Base-by-base conservation (phyloP, 177 flowering plant genomes). In the Vitis hybrid region DNA sequence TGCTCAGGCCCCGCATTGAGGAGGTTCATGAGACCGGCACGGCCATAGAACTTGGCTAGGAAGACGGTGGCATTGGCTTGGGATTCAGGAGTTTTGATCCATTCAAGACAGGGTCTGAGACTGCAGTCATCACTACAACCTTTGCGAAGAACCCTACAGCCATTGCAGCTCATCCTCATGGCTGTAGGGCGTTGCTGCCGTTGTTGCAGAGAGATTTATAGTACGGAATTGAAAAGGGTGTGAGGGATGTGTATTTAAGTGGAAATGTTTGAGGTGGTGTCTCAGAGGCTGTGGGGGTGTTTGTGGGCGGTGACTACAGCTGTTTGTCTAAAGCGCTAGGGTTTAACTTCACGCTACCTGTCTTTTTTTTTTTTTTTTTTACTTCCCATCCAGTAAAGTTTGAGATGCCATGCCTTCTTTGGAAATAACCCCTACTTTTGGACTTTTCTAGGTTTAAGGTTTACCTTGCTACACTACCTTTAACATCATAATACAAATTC, bases 41-140 rank as follows among this genome's bases (percentile, higher is more conserved):
- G 91, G 78, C 91, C 91, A 65, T 86, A 88, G 72, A 86, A 88
- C 66, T 83, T 88, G 82, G 89, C 91, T 13, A 88, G 81, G 69
- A 88, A 86, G 57, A 86, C 67, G n/a, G 91, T 88, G 57, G 88
- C 91, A 68, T 86, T 78, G 74, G 83, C 86, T 68, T 88, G 84
- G 47, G 87, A 70, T 1, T 84, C 83, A 31, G 83, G 78, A 56
- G 69, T 52, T 18, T 71, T 62, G 64, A 80, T 80, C 85, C 84
- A 84, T 19, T 75, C 73, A 20, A 82, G 73, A 65, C 83, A 79
- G 12, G 78, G 82, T 19, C 78, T 68, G 55, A 73, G 62, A 62
- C 24, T 73, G 73, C 85, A 82, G 57, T 70, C 70, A 0, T 77
- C 81, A 54, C 74, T 73, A 65, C 85, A 82, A 2, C 85, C 85